These are phyloP conservation scores for Termitomyces sp. DNA, from an alignment of 768 basidiomycete species.

Conservation along the genomic window DNA sequence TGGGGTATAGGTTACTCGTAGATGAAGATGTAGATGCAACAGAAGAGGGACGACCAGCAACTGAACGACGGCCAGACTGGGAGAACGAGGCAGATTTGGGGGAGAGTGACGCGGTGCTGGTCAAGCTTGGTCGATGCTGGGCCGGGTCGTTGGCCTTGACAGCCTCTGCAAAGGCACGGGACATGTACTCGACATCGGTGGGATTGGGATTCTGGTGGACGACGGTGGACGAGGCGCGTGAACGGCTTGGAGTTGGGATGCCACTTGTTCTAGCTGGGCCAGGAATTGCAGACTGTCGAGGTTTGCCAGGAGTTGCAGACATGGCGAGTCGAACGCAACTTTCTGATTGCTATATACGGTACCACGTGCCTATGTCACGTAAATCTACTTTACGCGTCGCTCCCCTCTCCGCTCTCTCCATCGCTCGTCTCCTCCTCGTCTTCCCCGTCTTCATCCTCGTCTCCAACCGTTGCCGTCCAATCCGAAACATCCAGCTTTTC, in stretches of 20 bases:
- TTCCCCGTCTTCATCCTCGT: conserved; percentile 8
- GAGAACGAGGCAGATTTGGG: conserved; percentile 41
- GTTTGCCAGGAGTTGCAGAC: conserved; percentile 34
- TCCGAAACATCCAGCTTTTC: conserved; percentile 20
- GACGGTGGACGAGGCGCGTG: conserved; percentile 61
- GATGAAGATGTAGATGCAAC: conserved; percentile 53
- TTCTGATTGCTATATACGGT: neutral
- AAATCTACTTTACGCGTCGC: conserved; percentile 6
- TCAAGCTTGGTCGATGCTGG: conserved; percentile 46
- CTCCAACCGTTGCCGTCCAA: conserved; percentile 16
- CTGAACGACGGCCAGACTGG: conserved; percentile 49
- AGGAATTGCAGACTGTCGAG: conserved; percentile 40
- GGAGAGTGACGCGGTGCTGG: conserved; percentile 45
- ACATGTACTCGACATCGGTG: conserved; percentile 54
- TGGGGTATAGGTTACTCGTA: conserved; percentile 26
- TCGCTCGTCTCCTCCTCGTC: conserved; percentile 1
- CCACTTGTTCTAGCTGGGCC: conserved; percentile 36
- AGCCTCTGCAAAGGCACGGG: conserved; percentile 75
- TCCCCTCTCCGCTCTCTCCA: neutral
- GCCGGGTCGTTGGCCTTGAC: conserved; percentile 80
- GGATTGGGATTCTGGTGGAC: conserved; percentile 28
- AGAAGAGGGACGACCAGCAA: conserved; percentile 49
- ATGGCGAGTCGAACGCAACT: conserved; percentile 9
- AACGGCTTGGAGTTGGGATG: conserved; percentile 71
- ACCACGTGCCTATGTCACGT: conserved; percentile 11